These are phyloP conservation scores for Biscutella auriculata DNA, from an alignment of 441 rosid genomes.

Conservation along the genomic window DNA sequence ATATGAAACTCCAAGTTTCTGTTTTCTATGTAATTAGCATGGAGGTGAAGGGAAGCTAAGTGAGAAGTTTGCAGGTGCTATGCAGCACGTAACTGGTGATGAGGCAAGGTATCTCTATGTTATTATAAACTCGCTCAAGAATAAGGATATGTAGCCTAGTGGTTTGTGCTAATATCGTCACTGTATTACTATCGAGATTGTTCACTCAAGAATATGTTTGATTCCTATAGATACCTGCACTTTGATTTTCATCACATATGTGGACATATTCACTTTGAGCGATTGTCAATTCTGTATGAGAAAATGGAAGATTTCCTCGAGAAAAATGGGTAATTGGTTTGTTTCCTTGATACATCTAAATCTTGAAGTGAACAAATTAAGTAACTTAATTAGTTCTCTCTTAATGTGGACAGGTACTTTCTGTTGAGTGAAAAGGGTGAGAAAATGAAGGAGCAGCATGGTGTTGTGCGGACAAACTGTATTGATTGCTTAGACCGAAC, in stretches of 20 bases:
- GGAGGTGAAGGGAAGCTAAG: conserved; percentile 80
- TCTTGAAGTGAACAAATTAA: neutral
- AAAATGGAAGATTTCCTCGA: conserved; percentile 75
- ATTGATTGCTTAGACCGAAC: conserved; percentile 98
- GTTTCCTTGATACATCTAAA: conserved; percentile 1
- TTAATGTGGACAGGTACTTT: too few species aligned
- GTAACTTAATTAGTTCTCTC: too few species aligned
- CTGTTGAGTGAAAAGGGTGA: conserved; percentile 80
- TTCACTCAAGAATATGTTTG: conserved; percentile 8
- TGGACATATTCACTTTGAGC: conserved; percentile 91
- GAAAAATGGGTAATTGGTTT: conserved; percentile 69
- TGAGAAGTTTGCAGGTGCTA: conserved; percentile 48
- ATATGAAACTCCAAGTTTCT: too few species aligned
- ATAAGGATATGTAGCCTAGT: too few species aligned
- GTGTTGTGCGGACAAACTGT: conserved; percentile 85
- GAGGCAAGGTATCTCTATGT: conserved; percentile 78
- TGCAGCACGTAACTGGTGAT: conserved; percentile 48
- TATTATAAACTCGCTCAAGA: too few species aligned
- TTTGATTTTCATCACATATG: conserved; percentile 80
- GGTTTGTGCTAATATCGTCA: too few species aligned
- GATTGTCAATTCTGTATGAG: conserved; percentile 73
- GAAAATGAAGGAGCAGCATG: conserved; percentile 86
- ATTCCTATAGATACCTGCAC: conserved; percentile 72
- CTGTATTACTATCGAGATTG: neutral
- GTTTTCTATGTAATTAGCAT: conserved; percentile 41